Base-by-base conservation (phyloP, 805 yeast species). In the Hanseniaspora nectarophila region DNA sequence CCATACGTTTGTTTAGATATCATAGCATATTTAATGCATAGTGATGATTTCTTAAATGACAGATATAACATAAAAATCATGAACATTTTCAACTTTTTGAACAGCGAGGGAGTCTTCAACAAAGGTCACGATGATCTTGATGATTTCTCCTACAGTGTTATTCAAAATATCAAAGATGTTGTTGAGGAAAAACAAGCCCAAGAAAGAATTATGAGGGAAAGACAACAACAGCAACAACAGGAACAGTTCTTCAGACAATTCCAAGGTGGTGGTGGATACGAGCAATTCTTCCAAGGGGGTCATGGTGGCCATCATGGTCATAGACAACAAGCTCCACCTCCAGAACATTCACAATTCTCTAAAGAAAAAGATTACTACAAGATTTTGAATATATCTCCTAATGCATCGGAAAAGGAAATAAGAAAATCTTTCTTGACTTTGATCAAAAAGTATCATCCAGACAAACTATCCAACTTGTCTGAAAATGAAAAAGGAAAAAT, bases 361-460 rank as follows among this genome's bases (percentile, higher is more conserved):
- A 64, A 70, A 8, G 67, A 73, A 46, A 78, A 78, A 56, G 95
- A 90, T 60, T 85, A 85, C 61, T 90, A 90, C 66, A 85, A 85
- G 60, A 73, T 84, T 3, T 67, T 90, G 16, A 94, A 81, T 13
- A 74, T 90, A 5, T 58, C 79, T 0, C 70, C 73, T 54, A 75
- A 76, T 56, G 95, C 97, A 0, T 79, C 77, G 54, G 80, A 78
- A 1, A 73, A 75, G 54, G 82, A 84, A 7, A 81, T 90, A 56
- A 85, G 82, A 60, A 82, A 78, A 64, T 94, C 95, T 0, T 83
- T 88, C 67, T 72, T 96, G 54, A 72, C 79, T 7, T 76, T 81
- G 61, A 82, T 92, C 33, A 81, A 82, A 61, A 80, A 80, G 61
- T 86, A 75, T 64, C 98, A 90, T 63, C 98, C 98, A 0, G 98